A percentile compares a stretch with the other conserved stretches of the same genome.
Evolutionary conservation across 1,284 basidiomycete species (phyloP).

Genomic region (Ceratobasidium sp.): DNA sequence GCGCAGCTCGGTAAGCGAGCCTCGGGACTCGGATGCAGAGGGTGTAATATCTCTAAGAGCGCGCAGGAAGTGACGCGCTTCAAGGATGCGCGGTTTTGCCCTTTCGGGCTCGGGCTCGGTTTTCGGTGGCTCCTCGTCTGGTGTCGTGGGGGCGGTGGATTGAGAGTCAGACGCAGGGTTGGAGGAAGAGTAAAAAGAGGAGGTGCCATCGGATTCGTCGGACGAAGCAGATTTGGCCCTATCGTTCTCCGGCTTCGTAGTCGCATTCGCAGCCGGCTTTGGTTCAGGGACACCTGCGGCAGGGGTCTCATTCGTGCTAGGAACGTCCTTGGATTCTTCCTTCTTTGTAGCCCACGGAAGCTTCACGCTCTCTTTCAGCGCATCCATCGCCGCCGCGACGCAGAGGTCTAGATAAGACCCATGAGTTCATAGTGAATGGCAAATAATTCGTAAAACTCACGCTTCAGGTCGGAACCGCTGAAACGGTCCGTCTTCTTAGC

Average conservation of each 20-base stretch:
- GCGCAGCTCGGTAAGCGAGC: slow-evolving; percentile 82
- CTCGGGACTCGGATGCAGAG: slow-evolving; percentile 83
- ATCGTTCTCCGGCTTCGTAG: too few species aligned
- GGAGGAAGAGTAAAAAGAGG: too few species aligned
- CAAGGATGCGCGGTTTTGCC: too few species aligned
- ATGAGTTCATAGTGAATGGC: too few species aligned
- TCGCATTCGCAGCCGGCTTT: neutral
- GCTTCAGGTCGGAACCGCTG: slow-evolving; percentile 94
- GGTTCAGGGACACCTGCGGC: too few species aligned
- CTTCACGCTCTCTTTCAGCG: slow-evolving; percentile 83
- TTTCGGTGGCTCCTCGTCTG: too few species aligned
- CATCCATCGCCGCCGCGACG: slow-evolving; percentile 88
- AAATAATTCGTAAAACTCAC: slow-evolving; percentile 63
- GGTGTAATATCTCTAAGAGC: slow-evolving; percentile 89
- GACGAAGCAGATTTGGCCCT: too few species aligned
- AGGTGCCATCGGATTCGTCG: slow-evolving; percentile 45
- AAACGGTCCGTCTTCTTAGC: slow-evolving; percentile 85
- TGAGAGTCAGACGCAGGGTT: too few species aligned
- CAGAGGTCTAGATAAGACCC: slow-evolving; percentile 17
- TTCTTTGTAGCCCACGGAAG: slow-evolving; percentile 77
- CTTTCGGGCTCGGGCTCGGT: slow-evolving; percentile 54
- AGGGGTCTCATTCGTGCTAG: neutral
- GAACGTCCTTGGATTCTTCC: neutral
- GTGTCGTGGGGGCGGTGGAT: too few species aligned
- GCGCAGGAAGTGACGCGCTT: slow-evolving; percentile 82